Conservation (phyloP, 2,329 filamentous ascomycete species). For the Immersiporthe knoxdaviesiana region DNA sequence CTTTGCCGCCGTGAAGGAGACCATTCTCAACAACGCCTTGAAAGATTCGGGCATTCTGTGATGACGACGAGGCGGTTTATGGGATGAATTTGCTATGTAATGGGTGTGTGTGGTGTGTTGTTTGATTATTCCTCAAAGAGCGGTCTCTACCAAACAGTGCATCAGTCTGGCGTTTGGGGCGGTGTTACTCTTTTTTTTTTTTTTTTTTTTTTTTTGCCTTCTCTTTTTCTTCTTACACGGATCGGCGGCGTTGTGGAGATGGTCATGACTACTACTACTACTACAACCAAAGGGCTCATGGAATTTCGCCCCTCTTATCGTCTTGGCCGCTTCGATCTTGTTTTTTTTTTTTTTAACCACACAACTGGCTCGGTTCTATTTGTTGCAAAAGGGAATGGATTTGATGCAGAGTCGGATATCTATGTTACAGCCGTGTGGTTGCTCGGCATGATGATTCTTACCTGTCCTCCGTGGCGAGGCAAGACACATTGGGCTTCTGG, state of each 20-base stretch:
- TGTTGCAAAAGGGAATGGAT: constrained; percentile 1
- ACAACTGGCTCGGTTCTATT: neutral
- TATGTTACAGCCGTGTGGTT: constrained; percentile 20
- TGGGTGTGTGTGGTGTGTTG: constrained; percentile 16
- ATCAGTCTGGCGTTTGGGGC: constrained; percentile 30
- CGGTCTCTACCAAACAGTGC: constrained; percentile 29
- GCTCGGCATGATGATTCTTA: constrained; percentile 19
- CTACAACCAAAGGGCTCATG: constrained; percentile 4
- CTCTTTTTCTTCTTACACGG: neutral
- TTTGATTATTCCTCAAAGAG: constrained; percentile 27
- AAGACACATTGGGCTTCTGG: constrained; percentile 10
- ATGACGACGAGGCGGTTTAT: constrained; percentile 37
- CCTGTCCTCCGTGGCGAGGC: constrained; percentile 16
- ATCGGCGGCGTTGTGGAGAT: constrained; percentile 24
- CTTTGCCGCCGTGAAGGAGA: constrained; percentile 98
- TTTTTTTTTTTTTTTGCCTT: neutral
- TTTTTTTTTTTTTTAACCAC: too few species aligned
- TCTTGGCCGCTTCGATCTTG: neutral
- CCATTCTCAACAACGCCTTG: constrained; percentile 95
- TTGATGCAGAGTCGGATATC: constrained; percentile 5
- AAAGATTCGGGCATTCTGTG: constrained; percentile 96
- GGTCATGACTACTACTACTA: constrained; percentile 5
- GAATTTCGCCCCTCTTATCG: neutral
- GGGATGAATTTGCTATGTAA: constrained; percentile 12
- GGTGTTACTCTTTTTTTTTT: neutral